These are phyloP conservation scores for Phytophthora megakarya DNA, from an alignment of 352 stramenopile species.

Conservation along the genomic window DNA sequence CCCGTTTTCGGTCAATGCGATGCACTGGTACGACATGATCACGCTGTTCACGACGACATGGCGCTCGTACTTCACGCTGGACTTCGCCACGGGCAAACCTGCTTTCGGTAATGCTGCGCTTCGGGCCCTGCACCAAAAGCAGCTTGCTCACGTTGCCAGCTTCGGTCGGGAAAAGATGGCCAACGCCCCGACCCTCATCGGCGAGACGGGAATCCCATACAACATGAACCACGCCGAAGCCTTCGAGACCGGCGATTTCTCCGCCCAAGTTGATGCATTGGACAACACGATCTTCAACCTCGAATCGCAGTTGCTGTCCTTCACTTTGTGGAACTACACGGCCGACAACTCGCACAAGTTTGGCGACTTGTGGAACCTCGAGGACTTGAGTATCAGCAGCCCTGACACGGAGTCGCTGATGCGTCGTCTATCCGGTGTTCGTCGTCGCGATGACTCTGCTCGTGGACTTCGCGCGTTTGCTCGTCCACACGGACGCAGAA, in stretches of 20 bases:
- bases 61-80: slow-evolving; percentile 71
- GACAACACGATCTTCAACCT: slow-evolving; percentile 66
- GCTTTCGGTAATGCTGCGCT: slow-evolving; percentile 65
- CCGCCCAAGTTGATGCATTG: slow-evolving; percentile 47
- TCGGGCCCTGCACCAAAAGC: slow-evolving; percentile 52
- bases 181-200: slow-evolving; percentile 55
- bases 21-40: slow-evolving; percentile 89
- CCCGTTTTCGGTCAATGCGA: slow-evolving; percentile 70
- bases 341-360: slow-evolving; percentile 69
- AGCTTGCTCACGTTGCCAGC: slow-evolving; percentile 57
- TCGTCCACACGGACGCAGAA: slow-evolving; percentile 62
- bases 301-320: slow-evolving; percentile 69
- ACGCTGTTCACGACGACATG: slow-evolving; percentile 81
- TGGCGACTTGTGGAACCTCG: slow-evolving; percentile 79
- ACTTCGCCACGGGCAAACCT: slow-evolving; percentile 55
- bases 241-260: slow-evolving; percentile 53
- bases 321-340: slow-evolving; percentile 90
- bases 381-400: slow-evolving; percentile 84
- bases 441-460: slow-evolving; percentile 43
- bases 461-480: slow-evolving; percentile 59
- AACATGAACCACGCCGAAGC: slow-evolving; percentile 54
- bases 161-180: slow-evolving; percentile 48
- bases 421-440: slow-evolving; percentile 32
- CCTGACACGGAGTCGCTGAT: slow-evolving; percentile 29
- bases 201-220: slow-evolving; percentile 66